Evolutionary conservation across 2,329 filamentous ascomycete species (phyloP), one percentile per base, ranked within the genome.

Genomic region (Aureobasidium lini): DNA sequence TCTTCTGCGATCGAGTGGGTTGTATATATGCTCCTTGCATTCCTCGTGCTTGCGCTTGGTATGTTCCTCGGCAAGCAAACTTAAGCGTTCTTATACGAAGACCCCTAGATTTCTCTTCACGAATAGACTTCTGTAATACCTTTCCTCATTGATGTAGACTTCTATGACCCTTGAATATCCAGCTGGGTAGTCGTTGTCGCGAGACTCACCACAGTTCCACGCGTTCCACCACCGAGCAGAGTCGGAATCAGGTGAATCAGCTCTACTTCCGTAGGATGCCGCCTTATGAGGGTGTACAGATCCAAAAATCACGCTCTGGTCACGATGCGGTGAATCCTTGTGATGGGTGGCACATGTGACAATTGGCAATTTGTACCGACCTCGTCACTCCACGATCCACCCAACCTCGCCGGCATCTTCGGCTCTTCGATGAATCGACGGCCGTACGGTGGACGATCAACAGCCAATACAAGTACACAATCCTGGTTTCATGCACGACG

Each of bases 1-100:
- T 31, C 40, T 8, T 32, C 39, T 8, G 29, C 31, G 11, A 23
- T 47, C 4, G 47, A 36, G 7, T 53, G 57, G 57, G 18, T 59
- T 13, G n/a, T 48, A 10, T 57, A 59, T 36, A n/a, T 52, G 13
- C n/a, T 59, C 9, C 16, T 59, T 34, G 57, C 57, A 13, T 18
- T 59, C 2, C n/a, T 59, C 10, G 37, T 59, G 15, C 40, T 50
- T 29, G 18, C 43, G 15, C 28, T 59, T 29, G 46, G 57, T 39
- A 47, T 59, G 3, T 32, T 39, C 31, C 43, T 57, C 3, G 43
- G 54, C 8, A 57, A 57, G 54, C 54, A 48, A n/a, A 23, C 18
- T 32, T 57, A 18, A 57, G 37, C 28, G 15, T 54, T 43, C n/a
- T 43, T 2, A 1, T 2, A 28, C 31, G 8, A 4, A 52, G 15